Evolutionary conservation across 352 stramenopile species (phyloP), one percentile per base, ranked within the genome.

Genomic region (Phytopythium kandeliae): DNA sequence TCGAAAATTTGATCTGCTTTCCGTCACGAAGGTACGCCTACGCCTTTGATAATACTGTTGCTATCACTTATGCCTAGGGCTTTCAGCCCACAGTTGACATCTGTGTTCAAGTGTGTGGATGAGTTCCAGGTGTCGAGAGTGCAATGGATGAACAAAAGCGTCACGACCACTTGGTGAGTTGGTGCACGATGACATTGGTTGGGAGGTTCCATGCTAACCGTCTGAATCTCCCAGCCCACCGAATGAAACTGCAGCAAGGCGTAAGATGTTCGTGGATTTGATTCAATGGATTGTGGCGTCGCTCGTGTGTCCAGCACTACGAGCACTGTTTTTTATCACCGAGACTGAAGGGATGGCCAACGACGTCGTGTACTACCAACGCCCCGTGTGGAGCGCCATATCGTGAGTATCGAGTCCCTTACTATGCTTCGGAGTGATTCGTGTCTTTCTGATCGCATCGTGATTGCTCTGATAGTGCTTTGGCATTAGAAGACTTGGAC

Each of bases 301-400:
- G 2, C 38, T 92, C 9, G 63, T 86, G 0, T 87, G 84, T 22
- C 77, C 82, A 8, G 33, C 89, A 3, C 41, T 92, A 25, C 71
- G 68, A 10, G 78, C 69, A 31, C 53, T 81, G 42, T 91, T 89
- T 60, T 92, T 87, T 58, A 75, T 89, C 47, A 92, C 82, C 1
- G 78, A 89, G 37, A 46, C 58, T 2, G 82, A 92, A 60, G 82
- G 79, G 15, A 69, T 66, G 47, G 75, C 67, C 4, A 87, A 89
- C 33, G 74, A 89, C 12, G 70, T 91, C 10, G 55, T 66, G 7
- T 92, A 69, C 53, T 92, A 84, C 48, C 76, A 83, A 17, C 73
- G 78, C 26, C 61, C 63, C 15, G 69, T 92, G 17, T 92, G 82
- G 82, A 78, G 63, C 54, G 57, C 56, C 15, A 81, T 92, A 57